Conservation (phyloP, 2,329 filamentous ascomycete genomes). For the Apiospora marii region DNA sequence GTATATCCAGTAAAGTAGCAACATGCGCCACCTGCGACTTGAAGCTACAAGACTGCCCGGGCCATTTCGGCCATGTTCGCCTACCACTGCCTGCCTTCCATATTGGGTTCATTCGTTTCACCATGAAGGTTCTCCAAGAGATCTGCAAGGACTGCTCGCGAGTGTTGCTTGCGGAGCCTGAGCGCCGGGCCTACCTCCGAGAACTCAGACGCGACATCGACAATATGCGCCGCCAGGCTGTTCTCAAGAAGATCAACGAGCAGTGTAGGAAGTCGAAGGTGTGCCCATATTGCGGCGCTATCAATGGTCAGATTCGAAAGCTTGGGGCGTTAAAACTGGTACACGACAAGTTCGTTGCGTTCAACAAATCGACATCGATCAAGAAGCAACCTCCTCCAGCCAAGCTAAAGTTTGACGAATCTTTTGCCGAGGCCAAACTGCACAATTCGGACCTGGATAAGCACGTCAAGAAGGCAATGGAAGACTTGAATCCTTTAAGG, state of each 20-base stretch:
- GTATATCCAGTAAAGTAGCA: conserved; percentile 81
- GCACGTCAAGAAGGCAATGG: conserved; percentile 88
- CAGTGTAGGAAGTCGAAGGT: conserved; percentile 86
- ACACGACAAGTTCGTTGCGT: conserved; percentile 90
- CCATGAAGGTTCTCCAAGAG: conserved; percentile 89
- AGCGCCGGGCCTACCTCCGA: conserved; percentile 79
- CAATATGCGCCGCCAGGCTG: conserved; percentile 81
- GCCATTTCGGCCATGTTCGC: conserved; percentile 93
- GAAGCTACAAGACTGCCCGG: conserved; percentile 83
- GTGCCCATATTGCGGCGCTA: conserved; percentile 80
- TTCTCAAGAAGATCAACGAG: conserved; percentile 88
- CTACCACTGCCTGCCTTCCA: conserved; percentile 93
- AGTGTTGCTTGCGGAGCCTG: conserved; percentile 81
- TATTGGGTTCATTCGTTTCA: conserved; percentile 93
- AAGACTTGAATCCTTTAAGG: conserved; percentile 89
- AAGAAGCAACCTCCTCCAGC: conserved; percentile 84
- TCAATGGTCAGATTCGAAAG: conserved; percentile 94
- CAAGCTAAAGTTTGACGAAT: conserved; percentile 86
- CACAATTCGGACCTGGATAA: conserved; percentile 86
- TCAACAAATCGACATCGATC: conserved; percentile 85
- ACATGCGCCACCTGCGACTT: conserved; percentile 85
- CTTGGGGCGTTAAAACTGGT: conserved; percentile 90
- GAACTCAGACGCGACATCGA: conserved; percentile 86
- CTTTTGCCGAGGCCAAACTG: conserved; percentile 81
- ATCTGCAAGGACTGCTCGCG: conserved; percentile 95